Conservation (phyloP, 2,329 filamentous ascomycete species). For the Cercospora janseana region DNA sequence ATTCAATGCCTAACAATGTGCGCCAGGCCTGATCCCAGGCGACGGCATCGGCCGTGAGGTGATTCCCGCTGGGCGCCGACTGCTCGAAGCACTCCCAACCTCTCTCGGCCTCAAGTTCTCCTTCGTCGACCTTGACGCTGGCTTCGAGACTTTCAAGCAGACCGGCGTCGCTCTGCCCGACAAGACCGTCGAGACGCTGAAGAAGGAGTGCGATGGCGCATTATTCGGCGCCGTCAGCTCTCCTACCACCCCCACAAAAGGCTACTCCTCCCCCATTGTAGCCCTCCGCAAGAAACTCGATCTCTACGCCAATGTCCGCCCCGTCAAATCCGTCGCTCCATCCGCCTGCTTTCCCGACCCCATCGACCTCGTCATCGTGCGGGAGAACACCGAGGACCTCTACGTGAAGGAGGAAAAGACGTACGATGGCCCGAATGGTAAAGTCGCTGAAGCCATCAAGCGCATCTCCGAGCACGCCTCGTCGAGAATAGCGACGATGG, state of each 20-base stretch:
- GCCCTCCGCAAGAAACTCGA: constrained; percentile 92
- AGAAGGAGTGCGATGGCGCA: constrained; percentile 89
- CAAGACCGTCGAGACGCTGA: constrained; percentile 82
- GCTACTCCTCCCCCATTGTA: constrained; percentile 95
- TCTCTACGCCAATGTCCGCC: constrained; percentile 95
- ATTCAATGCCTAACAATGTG: neutral
- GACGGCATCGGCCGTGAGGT: constrained; percentile 99
- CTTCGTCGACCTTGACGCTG: constrained; percentile 89
- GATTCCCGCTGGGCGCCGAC: constrained; percentile 84
- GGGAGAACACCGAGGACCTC: constrained; percentile 97
- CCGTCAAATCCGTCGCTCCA: constrained; percentile 76
- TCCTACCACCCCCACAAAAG: constrained; percentile 82
- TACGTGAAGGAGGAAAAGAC: constrained; percentile 97
- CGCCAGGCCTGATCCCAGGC: constrained; percentile 84
- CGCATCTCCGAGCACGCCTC: constrained; percentile 86
- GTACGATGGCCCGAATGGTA: constrained; percentile 67
- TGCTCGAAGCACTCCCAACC: constrained; percentile 89
- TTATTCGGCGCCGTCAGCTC: constrained; percentile 94
- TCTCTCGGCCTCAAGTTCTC: constrained; percentile 91
- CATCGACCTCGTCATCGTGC: constrained; percentile 96
- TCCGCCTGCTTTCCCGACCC: constrained; percentile 57
- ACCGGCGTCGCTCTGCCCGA: constrained; percentile 87
- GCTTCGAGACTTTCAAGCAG: constrained; percentile 88
- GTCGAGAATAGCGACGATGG: constrained; percentile 84
- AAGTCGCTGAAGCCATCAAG: constrained; percentile 96